Conservation (phyloP, 108 stramenopile species). For the Cylindrotheca fusiformis region DNA sequence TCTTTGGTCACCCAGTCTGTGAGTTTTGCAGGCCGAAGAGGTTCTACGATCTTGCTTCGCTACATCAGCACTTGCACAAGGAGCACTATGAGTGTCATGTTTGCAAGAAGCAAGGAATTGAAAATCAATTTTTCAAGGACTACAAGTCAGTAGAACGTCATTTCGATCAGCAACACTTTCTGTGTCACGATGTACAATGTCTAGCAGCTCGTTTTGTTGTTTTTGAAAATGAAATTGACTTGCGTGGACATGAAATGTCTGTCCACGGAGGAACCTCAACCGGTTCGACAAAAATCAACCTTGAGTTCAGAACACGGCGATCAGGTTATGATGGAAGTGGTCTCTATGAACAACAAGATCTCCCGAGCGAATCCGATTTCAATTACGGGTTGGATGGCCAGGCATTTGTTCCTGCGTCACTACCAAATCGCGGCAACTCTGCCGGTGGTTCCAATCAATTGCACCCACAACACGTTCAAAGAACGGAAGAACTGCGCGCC, state of each 20-base stretch:
- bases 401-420: slow-evolving; percentile 83
- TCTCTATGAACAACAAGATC: slow-evolving; percentile 26
- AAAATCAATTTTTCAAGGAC: slow-evolving; percentile 85
- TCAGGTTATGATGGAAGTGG: slow-evolving; percentile 38
- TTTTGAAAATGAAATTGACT: slow-evolving; percentile 85
- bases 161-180: slow-evolving; percentile 83
- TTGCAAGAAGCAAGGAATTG: slow-evolving; percentile 64
- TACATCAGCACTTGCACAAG: slow-evolving; percentile 85
- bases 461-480: slow-evolving; percentile 71
- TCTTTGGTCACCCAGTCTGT: slow-evolving; percentile 81
- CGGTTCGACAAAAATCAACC: slow-evolving; percentile 72
- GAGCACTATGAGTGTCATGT: slow-evolving; percentile 91
- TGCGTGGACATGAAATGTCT: slow-evolving; percentile 58
- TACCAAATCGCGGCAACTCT: slow-evolving; percentile 29
- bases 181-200: slow-evolving; percentile 78
- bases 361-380: slow-evolving; percentile 56
- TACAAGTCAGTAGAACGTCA: slow-evolving; percentile 69
- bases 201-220: slow-evolving; percentile 79
- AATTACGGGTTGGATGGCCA: slow-evolving; percentile 76
- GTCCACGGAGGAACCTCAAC: slow-evolving; percentile 61
- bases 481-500: slow-evolving; percentile 76
- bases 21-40: slow-evolving; percentile 80
- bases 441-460: slow-evolving; percentile 15
- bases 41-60: slow-evolving; percentile 73
- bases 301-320: slow-evolving; percentile 75